Evolutionary conservation across 164 flowering plant genomes (phyloP).

Genomic region (Vitis vinifera): ASM3070453v1 NC_081823.1:25249501-25250000

Average conservation of each 20-base stretch:
- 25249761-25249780: conserved; percentile 68
- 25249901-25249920: conserved; percentile 92
- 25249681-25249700: conserved; percentile 50
- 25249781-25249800: conserved; percentile 51
- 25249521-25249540: background rate
- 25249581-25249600: conserved; percentile 54
- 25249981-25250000: conserved; percentile 95
- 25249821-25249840: conserved; percentile 62
- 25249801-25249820: conserved; percentile 53
- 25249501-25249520: too few species aligned
- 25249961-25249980: conserved; percentile 83
- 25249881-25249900: conserved; percentile 69
- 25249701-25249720: conserved; percentile 74
- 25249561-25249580: conserved; percentile 50
- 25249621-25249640: conserved; percentile 83
- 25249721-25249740: conserved; percentile 81
- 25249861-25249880: conserved; percentile 62
- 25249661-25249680: conserved; percentile 78
- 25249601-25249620: conserved; percentile 66
- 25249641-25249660: conserved; percentile 94
- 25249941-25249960: conserved; percentile 70
- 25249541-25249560: conserved; percentile 22
- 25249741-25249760: conserved; percentile 75
- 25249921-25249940: conserved; percentile 72
- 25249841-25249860: conserved; percentile 64